Base-by-base conservation (phyloP, 495 filamentous ascomycete species). In the Durotheca rogersii region DNA sequence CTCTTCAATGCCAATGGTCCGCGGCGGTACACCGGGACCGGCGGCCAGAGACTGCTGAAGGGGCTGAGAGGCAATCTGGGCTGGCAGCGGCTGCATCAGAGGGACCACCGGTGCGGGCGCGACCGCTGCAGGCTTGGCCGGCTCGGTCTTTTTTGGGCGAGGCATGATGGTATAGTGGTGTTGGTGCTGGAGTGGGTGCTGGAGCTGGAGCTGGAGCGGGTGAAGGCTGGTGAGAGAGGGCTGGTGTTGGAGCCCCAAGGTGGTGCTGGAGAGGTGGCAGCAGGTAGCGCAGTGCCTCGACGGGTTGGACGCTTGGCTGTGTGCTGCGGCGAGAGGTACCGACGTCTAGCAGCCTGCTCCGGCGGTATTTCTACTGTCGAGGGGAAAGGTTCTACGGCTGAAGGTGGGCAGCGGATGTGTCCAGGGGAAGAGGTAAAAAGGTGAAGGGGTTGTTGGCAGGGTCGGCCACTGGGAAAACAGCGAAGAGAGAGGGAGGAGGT, bases 61-160 rank as follows among this genome's bases (percentile, higher is more conserved):
- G 16, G 45, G 48, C 43, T 65, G 62, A 16, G 57, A 53, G 6
- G 42, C 40, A 30, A 62, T 48, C 46, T 65, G 62, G 25, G 43
- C 21, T 20, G 46, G 34, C 29, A 51, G 31, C 1, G 51, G 47
- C 15, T 42, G 55, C 55, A 65, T 65, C 62, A 62, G 62, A 18
- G 62, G 60, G 6, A 63, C 53, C 56, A 65, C 55, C 27, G 64
- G 60, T 29, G 58, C 61, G 11, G 64, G 60, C 27, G 64, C 64
- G 27, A 62, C 61, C 29, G 59, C 36, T 19, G 64, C 61, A 12
- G 61, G 57, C 34, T 71, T 70, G 39, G 75, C 69, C 47, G 75
- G 72, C 38, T 73, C 71, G 12, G 63, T 53, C 60, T 78, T 77
- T 67, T 77, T 80, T 3, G 67, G 63, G 46, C 68, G 71, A 51